phyloP scores from a whole-genome alignment of 2,329 filamentous ascomycete species.

The Neurospora sp. region DNA sequence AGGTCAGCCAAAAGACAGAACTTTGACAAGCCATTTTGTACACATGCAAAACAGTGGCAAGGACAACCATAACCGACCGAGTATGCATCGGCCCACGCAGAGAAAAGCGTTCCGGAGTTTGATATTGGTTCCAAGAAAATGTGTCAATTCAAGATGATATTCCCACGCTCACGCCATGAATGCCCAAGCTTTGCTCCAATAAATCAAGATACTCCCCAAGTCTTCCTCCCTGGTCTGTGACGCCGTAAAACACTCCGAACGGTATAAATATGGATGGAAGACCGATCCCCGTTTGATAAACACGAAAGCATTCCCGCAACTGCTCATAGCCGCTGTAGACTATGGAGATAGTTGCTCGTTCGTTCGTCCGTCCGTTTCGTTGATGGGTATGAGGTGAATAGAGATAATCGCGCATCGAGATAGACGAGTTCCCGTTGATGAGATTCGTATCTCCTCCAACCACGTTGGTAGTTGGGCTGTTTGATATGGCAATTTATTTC shows the following conservation, averaged over 20 bases:
- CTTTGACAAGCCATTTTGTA: background rate
- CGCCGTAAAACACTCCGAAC: background rate
- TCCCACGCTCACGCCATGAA: background rate
- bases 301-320: background rate
- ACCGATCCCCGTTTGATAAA: background rate
- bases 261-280: background rate
- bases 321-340: background rate
- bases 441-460: background rate
- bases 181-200: background rate
- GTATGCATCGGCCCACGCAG: background rate
- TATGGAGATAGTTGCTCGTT: background rate
- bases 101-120: background rate
- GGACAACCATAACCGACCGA: background rate
- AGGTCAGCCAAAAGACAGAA: background rate
- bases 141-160: background rate
- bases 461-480: background rate
- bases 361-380: background rate
- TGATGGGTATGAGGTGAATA: background rate
- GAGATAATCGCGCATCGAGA: background rate
- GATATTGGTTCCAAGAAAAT: background rate
- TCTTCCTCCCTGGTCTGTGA: background rate
- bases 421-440: background rate
- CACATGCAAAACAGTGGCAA: background rate
- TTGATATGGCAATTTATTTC: conserved; percentile 14
- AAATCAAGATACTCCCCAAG: background rate